These are phyloP conservation scores for Malus asiatica DNA, from an alignment of 306 rosid genomes.

Conservation along the genomic window DNA sequence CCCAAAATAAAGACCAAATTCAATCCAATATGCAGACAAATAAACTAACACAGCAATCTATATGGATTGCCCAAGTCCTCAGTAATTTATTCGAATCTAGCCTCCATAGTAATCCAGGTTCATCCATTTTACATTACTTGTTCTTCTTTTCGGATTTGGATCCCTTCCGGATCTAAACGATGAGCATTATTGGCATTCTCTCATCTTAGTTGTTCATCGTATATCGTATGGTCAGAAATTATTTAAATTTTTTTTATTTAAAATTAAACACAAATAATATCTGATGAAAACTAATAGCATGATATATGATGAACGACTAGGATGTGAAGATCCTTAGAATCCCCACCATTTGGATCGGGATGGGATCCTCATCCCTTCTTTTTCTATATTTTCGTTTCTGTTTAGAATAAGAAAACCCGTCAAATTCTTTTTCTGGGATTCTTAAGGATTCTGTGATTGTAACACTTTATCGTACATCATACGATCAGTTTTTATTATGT, in stretches of 20 bases:
- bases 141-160: no score
- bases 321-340: rapidly evolving
- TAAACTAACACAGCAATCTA: background rate
- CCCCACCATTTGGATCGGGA: no score
- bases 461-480: rapidly evolving
- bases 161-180: rapidly evolving
- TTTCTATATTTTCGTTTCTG: no score
- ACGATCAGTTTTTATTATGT: rapidly evolving
- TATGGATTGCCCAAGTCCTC: background rate
- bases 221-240: no score
- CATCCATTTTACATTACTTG: background rate
- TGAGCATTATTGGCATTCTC: rapidly evolving
- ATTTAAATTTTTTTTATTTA: no score
- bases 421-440: no score
- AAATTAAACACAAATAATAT: no score
- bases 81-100: slow-evolving; percentile 18
- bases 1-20: slow-evolving; percentile 26
- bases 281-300: rapidly evolving
- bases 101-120: slow-evolving; percentile 12
- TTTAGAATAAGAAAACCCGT: no score
- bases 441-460: no score
- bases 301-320: rapidly evolving
- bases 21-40: slow-evolving; percentile 11
- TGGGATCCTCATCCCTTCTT: no score
- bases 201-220: rapidly evolving